Conservation (phyloP, 768 basidiomycete species). For the Lactarius hengduanensis region DNA sequence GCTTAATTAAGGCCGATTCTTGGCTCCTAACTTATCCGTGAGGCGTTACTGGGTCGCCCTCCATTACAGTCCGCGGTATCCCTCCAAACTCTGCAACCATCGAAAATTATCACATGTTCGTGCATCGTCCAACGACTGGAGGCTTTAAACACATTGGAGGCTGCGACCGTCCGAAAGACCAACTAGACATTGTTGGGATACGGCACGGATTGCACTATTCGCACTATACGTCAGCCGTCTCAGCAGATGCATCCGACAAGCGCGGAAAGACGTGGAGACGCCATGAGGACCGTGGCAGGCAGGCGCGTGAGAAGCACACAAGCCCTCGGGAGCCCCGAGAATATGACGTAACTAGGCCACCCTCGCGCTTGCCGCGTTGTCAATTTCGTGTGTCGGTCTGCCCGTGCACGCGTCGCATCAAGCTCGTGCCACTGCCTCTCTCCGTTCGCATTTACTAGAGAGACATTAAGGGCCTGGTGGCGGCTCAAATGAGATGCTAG, state of each 20-base stretch:
- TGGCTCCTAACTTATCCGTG: too few species aligned
- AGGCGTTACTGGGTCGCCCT: too few species aligned
- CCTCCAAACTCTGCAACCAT: too few species aligned
- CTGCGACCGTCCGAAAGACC: conserved; percentile 66
- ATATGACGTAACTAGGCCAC: conserved; percentile 90
- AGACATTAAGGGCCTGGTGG: conserved; percentile 56
- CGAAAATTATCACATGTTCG: conserved; percentile 41
- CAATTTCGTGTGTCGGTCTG: conserved; percentile 74
- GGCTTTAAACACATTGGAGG: conserved; percentile 38
- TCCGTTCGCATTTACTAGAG: conserved; percentile 51
- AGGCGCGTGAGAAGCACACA: conserved; percentile 47
- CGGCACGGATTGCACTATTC: conserved; percentile 68
- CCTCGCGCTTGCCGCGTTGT: conserved; percentile 78
- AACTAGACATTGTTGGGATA: conserved; percentile 64
- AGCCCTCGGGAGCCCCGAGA: conserved; percentile 46
- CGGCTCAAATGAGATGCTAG: conserved; percentile 79
- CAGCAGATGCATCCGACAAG: conserved; percentile 49
- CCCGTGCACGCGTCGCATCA: conserved; percentile 44
- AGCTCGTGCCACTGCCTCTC: conserved; percentile 36
- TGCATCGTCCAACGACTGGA: conserved; percentile 42
- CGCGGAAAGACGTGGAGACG: too few species aligned
- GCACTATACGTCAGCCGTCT: conserved; percentile 80
- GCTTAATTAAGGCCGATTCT: too few species aligned
- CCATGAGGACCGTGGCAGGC: conserved; percentile 67
- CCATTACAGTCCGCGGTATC: too few species aligned